Base-by-base conservation (phyloP, 2,329 filamentous ascomycete genomes). In the Exophiala aquamarina region DNA sequence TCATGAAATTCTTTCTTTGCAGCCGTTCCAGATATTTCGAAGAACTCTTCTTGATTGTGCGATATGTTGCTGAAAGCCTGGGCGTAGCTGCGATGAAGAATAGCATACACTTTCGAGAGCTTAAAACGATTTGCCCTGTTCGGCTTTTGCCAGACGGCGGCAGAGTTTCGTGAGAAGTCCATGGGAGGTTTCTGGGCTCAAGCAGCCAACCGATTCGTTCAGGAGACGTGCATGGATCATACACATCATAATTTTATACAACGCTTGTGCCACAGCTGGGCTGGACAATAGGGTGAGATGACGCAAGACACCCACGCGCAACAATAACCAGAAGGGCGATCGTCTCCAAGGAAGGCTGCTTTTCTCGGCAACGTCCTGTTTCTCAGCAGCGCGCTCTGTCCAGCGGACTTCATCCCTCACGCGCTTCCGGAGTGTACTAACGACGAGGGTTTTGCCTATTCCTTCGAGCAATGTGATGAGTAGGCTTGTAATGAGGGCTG, bases 391-490 rank as follows among this genome's bases (percentile, higher is more conserved):
- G n/a, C n/a, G n/a, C 1, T 73, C 59, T 1, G 65, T 59, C 60
- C 79, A 74, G 10, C 70, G 72, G 0, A 85, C 75, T n/a, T 85
- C 82, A 40, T 87, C 84, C 0, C 79, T 72, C 0, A 86, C 73
- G 2, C 76, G 70, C 59, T 88, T 88, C 0, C 67, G 67, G 1
- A 85, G 59, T 0, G 68, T 18, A 0, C 64, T 54, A 0, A 73
- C 64, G 1, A 63, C 44, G 0, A 67, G 48, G 0, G 66, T 54
- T 0, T 58, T 45, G 0, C 83, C 83, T 5, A 77, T 68, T 0
- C 71, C 75, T 56, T 81, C 75, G 0, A 88, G 63, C 0, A 87
- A 60, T 0, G 79, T 73, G 65, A 85, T 78, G 7, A 87, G 68
- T 49, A 85, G 69, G 7, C 80, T 72, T 0, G 73, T 78, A 2